Evolutionary conservation across 2,329 filamentous ascomycete genomes (phyloP).

Genomic region (Trichoderma simmonsii): DNA sequence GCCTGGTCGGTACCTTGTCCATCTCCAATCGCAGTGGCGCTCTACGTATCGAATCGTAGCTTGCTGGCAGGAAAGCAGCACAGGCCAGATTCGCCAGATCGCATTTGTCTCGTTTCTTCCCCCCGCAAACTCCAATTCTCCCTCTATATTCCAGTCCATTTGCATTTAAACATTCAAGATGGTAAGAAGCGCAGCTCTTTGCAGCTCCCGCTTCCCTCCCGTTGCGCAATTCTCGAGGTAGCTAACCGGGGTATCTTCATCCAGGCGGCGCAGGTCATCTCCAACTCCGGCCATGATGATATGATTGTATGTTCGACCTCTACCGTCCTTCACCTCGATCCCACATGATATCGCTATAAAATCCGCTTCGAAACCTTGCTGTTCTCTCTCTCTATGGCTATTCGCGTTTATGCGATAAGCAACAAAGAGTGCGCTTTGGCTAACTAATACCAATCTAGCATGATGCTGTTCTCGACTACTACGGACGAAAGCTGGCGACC

Average conservation of each 20-base stretch:
- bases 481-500: constrained; percentile 90
- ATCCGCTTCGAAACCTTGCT: no score
- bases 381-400: background rate
- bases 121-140: background rate
- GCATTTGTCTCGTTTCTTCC: background rate
- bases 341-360: background rate
- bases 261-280: constrained; percentile 44
- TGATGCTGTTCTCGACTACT: constrained; percentile 98
- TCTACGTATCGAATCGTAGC: background rate
- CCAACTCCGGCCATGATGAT: constrained; percentile 74
- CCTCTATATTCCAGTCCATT: background rate
- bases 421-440: constrained; percentile 17
- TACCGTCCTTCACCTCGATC: background rate
- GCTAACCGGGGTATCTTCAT: constrained; percentile 28
- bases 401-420: constrained; percentile 17
- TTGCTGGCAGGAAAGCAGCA: constrained; percentile 15
- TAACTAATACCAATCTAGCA: constrained; percentile 56
- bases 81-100: constrained; percentile 15
- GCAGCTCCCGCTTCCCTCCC: background rate
- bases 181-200: constrained; percentile 16
- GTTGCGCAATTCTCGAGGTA: background rate
- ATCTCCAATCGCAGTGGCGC: constrained; percentile 1
- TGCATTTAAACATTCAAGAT: constrained; percentile 16
- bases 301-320: constrained; percentile 80
- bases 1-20: background rate